A percentile compares a stretch with the other conserved stretches of the same genome.
Conservation (phyloP, 1,139 yeast species). For the Arxiozyma bovina region DNA sequence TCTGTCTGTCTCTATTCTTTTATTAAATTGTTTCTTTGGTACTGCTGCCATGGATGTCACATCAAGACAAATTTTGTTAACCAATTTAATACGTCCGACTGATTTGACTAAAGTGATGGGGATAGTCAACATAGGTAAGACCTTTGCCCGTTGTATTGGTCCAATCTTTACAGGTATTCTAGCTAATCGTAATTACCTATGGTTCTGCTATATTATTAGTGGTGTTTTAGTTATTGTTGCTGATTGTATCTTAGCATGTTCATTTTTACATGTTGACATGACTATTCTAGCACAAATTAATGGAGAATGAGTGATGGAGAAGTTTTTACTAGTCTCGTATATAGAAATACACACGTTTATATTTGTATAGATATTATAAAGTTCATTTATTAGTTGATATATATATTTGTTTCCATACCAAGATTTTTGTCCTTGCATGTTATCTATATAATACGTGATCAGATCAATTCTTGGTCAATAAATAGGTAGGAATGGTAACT, state of each 20-base stretch:
- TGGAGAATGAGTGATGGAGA: background rate
- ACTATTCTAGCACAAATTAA: constrained; percentile 17
- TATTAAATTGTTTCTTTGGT: constrained; percentile 29
- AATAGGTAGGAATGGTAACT: too few relatives aligned
- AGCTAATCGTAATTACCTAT: constrained; percentile 45
- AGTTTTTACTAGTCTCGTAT: background rate
- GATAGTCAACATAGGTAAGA: constrained; percentile 74
- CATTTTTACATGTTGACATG: constrained; percentile 29
- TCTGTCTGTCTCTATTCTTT: constrained; percentile 20
- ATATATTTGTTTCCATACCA: too few relatives aligned
- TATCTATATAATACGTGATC: too few relatives aligned
- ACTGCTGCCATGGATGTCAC: constrained; percentile 82
- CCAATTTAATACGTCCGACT: constrained; percentile 52
- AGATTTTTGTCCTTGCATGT: background rate
- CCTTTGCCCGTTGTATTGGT: constrained; percentile 74
- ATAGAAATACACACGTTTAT: background rate
- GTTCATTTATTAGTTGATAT: background rate
- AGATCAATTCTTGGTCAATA: too few relatives aligned
- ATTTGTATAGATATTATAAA: background rate
- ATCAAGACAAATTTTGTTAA: constrained; percentile 72
- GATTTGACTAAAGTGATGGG: constrained; percentile 78
- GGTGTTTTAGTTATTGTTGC: constrained; percentile 43
- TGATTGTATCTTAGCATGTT: constrained; percentile 27
- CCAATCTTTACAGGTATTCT: constrained; percentile 71
- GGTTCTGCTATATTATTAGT: constrained; percentile 54